These are phyloP conservation scores for Fusarium foetens DNA, from an alignment of 2,329 filamentous ascomycete genomes.

Conservation along the genomic window DNA sequence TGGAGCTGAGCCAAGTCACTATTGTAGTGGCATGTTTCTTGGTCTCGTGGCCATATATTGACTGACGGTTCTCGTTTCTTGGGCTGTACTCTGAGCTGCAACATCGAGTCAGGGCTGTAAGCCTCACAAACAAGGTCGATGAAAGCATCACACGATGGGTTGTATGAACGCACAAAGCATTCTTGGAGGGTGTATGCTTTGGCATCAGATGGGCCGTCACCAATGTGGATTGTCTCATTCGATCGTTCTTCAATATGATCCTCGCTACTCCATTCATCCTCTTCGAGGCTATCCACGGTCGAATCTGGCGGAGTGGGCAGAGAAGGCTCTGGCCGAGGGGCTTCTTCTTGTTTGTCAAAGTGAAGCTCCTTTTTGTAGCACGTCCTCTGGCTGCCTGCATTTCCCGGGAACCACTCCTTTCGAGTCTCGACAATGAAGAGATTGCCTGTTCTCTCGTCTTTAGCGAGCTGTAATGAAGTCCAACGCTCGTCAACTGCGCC, in stretches of 20 bases:
- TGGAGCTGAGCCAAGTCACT: constrained; percentile 42
- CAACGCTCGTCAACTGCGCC: constrained; percentile 80
- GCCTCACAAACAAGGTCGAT: constrained; percentile 63
- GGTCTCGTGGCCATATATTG: constrained; percentile 41
- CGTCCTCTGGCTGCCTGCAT: constrained; percentile 69
- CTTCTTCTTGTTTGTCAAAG: constrained; percentile 47
- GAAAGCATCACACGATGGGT: constrained; percentile 62
- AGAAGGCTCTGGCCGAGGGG: not conserved
- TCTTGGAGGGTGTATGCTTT: constrained; percentile 62
- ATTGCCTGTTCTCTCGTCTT: constrained; percentile 66
- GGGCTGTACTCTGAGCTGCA: constrained; percentile 55
- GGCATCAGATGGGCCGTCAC: constrained; percentile 55
- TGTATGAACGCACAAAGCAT: constrained; percentile 66
- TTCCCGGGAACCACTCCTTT: constrained; percentile 69
- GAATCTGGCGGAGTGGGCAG: constrained; percentile 12
- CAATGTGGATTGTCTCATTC: constrained; percentile 55
- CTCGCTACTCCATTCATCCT: constrained; percentile 50
- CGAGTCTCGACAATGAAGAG: constrained; percentile 74
- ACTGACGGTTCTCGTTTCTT: constrained; percentile 13
- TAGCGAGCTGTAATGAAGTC: constrained; percentile 71
- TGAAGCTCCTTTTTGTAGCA: constrained; percentile 70
- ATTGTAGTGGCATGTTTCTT: not conserved
- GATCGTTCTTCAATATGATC: constrained; percentile 35
- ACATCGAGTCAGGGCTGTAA: constrained; percentile 46
- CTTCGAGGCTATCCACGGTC: not conserved